Evolutionary conservation across 352 stramenopile genomes (phyloP).

Genomic region (Globisporangium echinulatum): DNA sequence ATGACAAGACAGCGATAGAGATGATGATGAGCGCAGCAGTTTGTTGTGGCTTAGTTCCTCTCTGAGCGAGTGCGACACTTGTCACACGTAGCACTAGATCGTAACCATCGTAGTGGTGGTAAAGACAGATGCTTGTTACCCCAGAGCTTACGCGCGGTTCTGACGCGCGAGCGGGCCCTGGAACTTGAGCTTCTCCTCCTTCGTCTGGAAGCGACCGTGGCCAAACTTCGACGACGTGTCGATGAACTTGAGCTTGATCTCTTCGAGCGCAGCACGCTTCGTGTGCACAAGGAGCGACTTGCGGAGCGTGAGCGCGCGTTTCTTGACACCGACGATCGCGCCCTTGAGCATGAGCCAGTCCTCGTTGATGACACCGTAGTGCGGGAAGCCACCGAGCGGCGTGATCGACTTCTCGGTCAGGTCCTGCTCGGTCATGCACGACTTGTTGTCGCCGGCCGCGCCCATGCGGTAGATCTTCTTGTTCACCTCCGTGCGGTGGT

Average conservation of each 20-base stretch:
- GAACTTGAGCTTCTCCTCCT: conserved; percentile 99
- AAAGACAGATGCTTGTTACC: background rate
- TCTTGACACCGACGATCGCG: conserved; percentile 97
- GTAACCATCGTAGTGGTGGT: background rate
- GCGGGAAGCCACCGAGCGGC: conserved; percentile 99
- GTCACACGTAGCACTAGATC: conserved; percentile 7
- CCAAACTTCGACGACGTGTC: conserved; percentile 99
- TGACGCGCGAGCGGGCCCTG: conserved; percentile 93
- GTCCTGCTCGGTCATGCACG: conserved; percentile 97
- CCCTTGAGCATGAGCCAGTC: conserved; percentile 99
- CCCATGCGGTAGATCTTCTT: conserved; percentile 99
- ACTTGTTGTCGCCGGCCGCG: conserved; percentile 89
- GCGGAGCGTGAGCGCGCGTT: conserved; percentile 97
- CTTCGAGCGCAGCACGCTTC: conserved; percentile 95
- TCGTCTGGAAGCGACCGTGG: conserved; percentile 99
- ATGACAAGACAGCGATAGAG: background rate
- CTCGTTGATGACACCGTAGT: conserved; percentile 99
- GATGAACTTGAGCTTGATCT: conserved; percentile 95
- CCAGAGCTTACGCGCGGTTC: conserved; percentile 74
- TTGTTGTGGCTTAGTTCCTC: conserved; percentile 10
- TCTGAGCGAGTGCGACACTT: background rate
- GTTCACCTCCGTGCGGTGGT: conserved; percentile 99
- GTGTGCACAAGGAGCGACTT: conserved; percentile 98
- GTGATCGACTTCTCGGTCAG: conserved; percentile 99
- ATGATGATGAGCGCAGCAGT: conserved; percentile 14